These are phyloP conservation scores for Coemansia sp. DNA, from an alignment of 192 early-diverging fungal species.

Conservation along the genomic window DNA sequence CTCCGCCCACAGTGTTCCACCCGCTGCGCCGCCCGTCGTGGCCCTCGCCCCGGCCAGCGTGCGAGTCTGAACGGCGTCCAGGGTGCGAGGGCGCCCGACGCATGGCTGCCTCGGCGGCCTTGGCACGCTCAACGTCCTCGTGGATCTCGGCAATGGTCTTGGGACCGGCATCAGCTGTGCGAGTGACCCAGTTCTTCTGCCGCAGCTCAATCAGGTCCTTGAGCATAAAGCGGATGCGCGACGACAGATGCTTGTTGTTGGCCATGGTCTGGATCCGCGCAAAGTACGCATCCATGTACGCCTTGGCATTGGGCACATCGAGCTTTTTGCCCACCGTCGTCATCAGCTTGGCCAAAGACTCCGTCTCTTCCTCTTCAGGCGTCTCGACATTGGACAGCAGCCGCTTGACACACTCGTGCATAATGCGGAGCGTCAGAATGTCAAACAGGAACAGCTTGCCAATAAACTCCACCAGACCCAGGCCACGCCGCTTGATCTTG, in stretches of 20 bases:
- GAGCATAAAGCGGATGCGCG: conserved; percentile 94
- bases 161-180: conserved; percentile 65
- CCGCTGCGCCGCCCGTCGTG: conserved; percentile 53
- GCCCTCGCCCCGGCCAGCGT: conserved; percentile 64
- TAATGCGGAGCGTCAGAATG: conserved; percentile 93
- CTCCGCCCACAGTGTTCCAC: conserved; percentile 65
- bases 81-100: conserved; percentile 62
- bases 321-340: conserved; percentile 83
- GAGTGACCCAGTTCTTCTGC: conserved; percentile 69
- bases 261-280: conserved; percentile 75
- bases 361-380: conserved; percentile 94
- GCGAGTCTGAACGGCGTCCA: conserved; percentile 56
- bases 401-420: conserved; percentile 86
- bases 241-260: conserved; percentile 63
- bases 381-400: conserved; percentile 68
- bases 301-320: conserved; percentile 57
- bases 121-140: conserved; percentile 66
- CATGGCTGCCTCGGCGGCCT: conserved; percentile 70
- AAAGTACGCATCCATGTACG: conserved; percentile 84
- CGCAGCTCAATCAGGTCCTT: conserved; percentile 84
- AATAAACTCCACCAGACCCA: conserved; percentile 92
- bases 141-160: conserved; percentile 93
- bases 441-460: conserved; percentile 90
- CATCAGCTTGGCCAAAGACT: conserved; percentile 89
- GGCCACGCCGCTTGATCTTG: conserved; percentile 92